Conservation (phyloP, 176 grass and related monocot genomes). For the Chloris gayana region DNA sequence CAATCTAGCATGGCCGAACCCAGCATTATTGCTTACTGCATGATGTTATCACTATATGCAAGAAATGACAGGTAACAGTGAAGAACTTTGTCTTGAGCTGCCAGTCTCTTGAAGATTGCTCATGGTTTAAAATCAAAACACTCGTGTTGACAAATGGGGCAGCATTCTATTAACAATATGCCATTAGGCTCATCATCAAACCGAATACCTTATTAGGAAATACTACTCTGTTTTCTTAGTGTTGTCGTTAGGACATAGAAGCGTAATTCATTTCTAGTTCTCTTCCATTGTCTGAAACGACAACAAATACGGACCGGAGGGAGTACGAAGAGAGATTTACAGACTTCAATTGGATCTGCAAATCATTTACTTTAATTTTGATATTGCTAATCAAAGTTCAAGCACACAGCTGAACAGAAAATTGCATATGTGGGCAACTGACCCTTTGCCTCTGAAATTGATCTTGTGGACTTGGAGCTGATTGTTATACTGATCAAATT, state of each 20-base stretch:
- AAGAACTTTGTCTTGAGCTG: no score
- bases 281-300: no score
- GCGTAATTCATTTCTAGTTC: no score
- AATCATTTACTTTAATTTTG: neutral
- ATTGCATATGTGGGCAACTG: neutral
- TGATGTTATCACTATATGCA: constrained; percentile 88
- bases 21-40: constrained; percentile 79
- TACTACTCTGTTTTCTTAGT: no score
- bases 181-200: neutral
- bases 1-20: constrained; percentile 51
- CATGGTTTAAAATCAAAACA: neutral
- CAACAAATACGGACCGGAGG: no score
- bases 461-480: neutral
- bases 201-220: neutral
- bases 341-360: neutral
- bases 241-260: no score
- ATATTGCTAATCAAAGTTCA: constrained; percentile 24
- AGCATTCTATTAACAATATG: neutral
- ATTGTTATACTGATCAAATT: neutral
- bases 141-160: neutral
- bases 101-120: no score
- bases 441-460: neutral
- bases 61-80: constrained; percentile 83
- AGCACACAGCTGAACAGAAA: constrained; percentile 1
- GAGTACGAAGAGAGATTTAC: neutral